Percentiles rank a stretch among this genome's conserved stretches.
Evolutionary conservation across 164 flowering plant genomes (phyloP).

Genomic region (Liriodendron chinense): DNA sequence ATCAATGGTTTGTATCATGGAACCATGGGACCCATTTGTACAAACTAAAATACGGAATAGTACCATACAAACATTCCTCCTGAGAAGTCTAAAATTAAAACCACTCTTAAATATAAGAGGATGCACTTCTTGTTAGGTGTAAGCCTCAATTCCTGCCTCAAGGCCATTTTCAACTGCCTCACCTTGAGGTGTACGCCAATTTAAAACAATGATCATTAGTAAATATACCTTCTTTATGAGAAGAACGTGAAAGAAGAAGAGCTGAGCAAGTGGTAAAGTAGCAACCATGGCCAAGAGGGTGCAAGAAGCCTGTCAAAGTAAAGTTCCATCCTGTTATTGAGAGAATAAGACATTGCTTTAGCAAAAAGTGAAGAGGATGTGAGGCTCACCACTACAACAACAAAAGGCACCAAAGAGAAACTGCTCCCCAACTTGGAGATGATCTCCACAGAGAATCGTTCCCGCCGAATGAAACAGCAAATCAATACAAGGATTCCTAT

Average conservation of each 20-base stretch:
- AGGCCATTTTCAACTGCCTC: no score
- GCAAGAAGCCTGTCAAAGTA: constrained; percentile 67
- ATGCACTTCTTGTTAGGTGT: no score
- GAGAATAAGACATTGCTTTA: constrained; percentile 1
- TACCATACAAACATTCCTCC: no score
- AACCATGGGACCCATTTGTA: no score
- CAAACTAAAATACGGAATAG: no score
- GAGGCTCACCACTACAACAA: constrained; percentile 84
- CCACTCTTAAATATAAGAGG: no score
- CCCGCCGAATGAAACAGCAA: constrained; percentile 78
- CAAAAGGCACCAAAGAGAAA: constrained; percentile 83
- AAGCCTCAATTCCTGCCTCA: no score
- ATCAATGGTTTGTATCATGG: no score
- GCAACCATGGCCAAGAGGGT: constrained; percentile 95
- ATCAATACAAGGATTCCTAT: constrained; percentile 85
- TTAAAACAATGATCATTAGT: no score
- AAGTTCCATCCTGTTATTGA: not conserved
- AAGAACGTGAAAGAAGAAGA: constrained; percentile 97
- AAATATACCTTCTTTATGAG: constrained; percentile 78
- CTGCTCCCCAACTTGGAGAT: constrained; percentile 93
- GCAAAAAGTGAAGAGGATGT: not conserved
- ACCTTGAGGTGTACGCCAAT: no score
- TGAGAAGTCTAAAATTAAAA: no score
- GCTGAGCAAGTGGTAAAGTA: constrained; percentile 89
- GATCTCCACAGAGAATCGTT: constrained; percentile 61